These are phyloP conservation scores for Ophiostoma himal-ulmi DNA, from an alignment of 2,329 filamentous ascomycete genomes.

Conservation along the genomic window DNA sequence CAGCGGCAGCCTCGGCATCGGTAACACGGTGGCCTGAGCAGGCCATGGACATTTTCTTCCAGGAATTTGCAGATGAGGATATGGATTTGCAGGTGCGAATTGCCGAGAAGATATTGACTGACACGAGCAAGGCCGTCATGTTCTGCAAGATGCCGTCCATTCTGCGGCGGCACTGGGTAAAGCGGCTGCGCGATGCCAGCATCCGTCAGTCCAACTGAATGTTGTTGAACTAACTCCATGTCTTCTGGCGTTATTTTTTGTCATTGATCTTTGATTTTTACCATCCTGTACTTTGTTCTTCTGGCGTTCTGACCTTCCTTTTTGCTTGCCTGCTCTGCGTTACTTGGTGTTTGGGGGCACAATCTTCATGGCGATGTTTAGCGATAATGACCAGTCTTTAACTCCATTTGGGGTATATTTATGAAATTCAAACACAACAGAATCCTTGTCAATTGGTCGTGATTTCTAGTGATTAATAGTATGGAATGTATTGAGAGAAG, in stretches of 20 bases:
- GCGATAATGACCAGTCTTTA: constrained; percentile 8
- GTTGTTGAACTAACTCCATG: not conserved
- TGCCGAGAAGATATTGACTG: constrained; percentile 52
- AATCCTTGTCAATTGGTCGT: not conserved
- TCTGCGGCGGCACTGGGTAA: constrained; percentile 53
- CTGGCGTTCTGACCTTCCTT: not conserved
- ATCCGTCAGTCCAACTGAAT: constrained; percentile 5
- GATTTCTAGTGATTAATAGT: not conserved
- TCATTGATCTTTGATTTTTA: not conserved
- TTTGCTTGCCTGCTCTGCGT: not conserved
- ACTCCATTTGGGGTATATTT: not conserved
- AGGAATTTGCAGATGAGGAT: constrained; percentile 52
- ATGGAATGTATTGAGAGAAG: not conserved
- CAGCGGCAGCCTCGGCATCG: constrained; percentile 29
- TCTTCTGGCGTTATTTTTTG: not conserved
- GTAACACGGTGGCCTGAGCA: constrained; percentile 50
- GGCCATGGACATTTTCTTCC: constrained; percentile 54
- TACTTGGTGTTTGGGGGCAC: not conserved
- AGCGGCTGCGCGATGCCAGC: constrained; percentile 44
- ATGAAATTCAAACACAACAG: not conserved
- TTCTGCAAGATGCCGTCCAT: constrained; percentile 55
- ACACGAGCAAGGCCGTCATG: constrained; percentile 55
- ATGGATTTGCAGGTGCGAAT: constrained; percentile 55
- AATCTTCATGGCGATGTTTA: constrained; percentile 1
- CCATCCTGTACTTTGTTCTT: not conserved